A percentile compares a stretch with the other conserved stretches of the same genome.
Evolutionary conservation across 2,329 filamentous ascomycete species (phyloP).

Genomic region (Nemania bipapillata): DNA sequence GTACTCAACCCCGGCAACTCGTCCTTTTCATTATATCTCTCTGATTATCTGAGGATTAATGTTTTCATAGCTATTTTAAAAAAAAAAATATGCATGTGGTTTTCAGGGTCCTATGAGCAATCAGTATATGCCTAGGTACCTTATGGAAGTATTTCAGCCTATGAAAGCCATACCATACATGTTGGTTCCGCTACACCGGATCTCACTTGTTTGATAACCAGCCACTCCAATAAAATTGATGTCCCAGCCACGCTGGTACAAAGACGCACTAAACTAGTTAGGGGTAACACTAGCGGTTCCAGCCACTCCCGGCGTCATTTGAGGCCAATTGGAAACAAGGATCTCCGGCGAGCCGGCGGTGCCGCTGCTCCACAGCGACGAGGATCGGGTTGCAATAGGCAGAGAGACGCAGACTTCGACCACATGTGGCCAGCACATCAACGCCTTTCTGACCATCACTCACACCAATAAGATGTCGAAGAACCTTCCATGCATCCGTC

Average conservation of each 20-base stretch:
- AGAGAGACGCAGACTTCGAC: slow-evolving; percentile 7
- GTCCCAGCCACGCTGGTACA: slow-evolving; percentile 13
- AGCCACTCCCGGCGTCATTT: slow-evolving; percentile 29
- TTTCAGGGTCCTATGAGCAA: slow-evolving; percentile 23
- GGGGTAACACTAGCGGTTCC: not conserved
- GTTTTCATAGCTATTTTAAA: not conserved
- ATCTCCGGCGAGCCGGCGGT: not conserved
- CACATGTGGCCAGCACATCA: slow-evolving; percentile 12
- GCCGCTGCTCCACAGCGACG: slow-evolving; percentile 14
- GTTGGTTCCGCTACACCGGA: slow-evolving; percentile 9
- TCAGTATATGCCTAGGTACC: not conserved
- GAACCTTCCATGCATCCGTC: slow-evolving; percentile 9
- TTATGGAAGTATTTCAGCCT: not conserved
- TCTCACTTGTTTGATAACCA: slow-evolving; percentile 21
- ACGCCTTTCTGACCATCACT: not conserved
- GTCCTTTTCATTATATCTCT: not conserved
- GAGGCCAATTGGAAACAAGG: slow-evolving; percentile 11
- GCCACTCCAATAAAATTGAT: slow-evolving; percentile 26
- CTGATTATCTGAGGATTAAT: not conserved
- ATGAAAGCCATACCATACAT: too few species aligned
- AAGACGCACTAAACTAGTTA: slow-evolving; percentile 8
- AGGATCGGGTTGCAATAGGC: slow-evolving; percentile 11
- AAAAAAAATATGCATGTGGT: slow-evolving; percentile 24
- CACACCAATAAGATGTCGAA: slow-evolving; percentile 21
- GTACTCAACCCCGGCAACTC: not conserved